Evolutionary conservation across 2,329 filamentous ascomycete genomes (phyloP), one percentile per base, ranked within the genome.

Genomic region (Fusarium compactum): DNA sequence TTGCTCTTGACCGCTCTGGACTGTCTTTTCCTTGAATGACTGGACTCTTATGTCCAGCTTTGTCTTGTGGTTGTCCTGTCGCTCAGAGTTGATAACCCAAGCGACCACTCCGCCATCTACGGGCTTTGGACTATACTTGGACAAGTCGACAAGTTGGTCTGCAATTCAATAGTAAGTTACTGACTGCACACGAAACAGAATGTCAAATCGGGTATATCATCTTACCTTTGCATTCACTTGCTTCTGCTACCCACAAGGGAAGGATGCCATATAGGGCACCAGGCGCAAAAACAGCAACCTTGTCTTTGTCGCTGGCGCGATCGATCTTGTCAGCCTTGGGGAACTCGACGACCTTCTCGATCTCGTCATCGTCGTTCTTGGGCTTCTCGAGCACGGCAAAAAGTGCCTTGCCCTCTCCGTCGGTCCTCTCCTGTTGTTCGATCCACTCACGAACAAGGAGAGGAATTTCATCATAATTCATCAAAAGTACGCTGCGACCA

Each of bases 231-330:
- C 85, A 86, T 29, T 77, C 74, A 41, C 78, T 83, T 9, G 68
- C 70, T 61, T 80, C 81, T 2, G 84, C 84, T 2, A 84, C 80
- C 83, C 84, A 87, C 6, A 87, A 77, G 34, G 85, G 85, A 48
- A 86, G 68, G 14, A 82, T 79, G 34, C 83, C 80, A 61, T 87
- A 86, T 12, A 87, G 70, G 12, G 85, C 85, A 0, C 85, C 85
- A 0, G 85, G 85, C 20, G 85, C 85, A 73, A 87, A 87, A 30
- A 87, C 80, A n/a, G 83, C 82, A 3, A 84, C 75, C 61, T 74
- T 77, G 52, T 79, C 69, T 51, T 76, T 69, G 61, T 83, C 82
- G 25, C 71, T 44, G 59, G 60, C 58, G 70, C 77, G 61, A 64
- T 79, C 56, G 50, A 76, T 67, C 63, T 77, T 57, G 64, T 74